Conservation (phyloP, 352 stramenopile species). For the Pythium aristosporum region DNA sequence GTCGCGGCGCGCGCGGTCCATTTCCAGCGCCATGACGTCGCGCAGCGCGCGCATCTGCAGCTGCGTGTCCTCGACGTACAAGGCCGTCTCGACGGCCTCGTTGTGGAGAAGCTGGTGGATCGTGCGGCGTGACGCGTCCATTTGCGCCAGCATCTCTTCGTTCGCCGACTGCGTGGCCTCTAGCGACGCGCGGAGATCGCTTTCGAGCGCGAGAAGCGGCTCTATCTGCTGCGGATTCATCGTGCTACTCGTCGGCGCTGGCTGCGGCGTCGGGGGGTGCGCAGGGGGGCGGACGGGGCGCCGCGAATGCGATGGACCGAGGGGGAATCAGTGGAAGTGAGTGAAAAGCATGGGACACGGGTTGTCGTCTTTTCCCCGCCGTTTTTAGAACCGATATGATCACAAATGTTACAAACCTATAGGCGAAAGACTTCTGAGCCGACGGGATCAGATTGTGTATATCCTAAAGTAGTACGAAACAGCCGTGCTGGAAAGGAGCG, state of each 20-base stretch:
- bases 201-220: constrained; percentile 22
- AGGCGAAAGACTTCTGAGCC: no score
- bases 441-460: not conserved
- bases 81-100: constrained; percentile 25
- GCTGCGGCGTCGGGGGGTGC: not conserved
- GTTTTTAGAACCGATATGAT: not conserved
- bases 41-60: constrained; percentile 26
- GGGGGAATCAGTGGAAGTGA: no score
- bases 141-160: constrained; percentile 9
- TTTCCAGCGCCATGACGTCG: constrained; percentile 31
- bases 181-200: constrained; percentile 24
- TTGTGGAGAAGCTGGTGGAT: constrained; percentile 21
- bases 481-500: no score
- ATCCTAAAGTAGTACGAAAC: not conserved
- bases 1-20: constrained; percentile 20
- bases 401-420: not conserved
- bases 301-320: not conserved
- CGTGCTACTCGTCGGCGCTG: not conserved
- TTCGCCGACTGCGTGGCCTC: constrained; percentile 13
- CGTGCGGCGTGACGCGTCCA: constrained; percentile 22
- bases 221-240: constrained; percentile 6
- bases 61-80: constrained; percentile 27
- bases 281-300: not conserved
- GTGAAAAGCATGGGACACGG: not conserved
- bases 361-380: not conserved